Evolutionary conservation across 345 rosid genomes (phyloP).

Genomic region (Fremontodendron californicum): DNA sequence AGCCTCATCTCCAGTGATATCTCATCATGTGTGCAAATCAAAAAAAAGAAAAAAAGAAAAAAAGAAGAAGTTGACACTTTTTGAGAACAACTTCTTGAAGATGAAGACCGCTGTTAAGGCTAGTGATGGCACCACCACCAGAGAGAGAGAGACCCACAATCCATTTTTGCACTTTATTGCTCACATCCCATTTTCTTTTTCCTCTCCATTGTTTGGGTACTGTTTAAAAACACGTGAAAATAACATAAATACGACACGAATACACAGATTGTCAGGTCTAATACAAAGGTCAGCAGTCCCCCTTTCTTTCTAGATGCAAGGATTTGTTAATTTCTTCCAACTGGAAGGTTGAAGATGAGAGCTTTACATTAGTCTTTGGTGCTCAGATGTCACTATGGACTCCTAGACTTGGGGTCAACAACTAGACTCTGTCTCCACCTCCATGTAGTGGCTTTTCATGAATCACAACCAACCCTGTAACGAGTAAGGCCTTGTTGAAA

Average conservation of each 20-base stretch:
- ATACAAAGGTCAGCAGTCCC: neutral
- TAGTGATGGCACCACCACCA: neutral
- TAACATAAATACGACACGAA: no score
- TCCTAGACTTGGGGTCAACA: constrained; percentile 1
- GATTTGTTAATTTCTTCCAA: neutral
- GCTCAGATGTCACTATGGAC: constrained; percentile 14
- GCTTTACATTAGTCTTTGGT: constrained; percentile 1
- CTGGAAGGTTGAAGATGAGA: no score
- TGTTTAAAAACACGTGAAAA: constrained; percentile 18
- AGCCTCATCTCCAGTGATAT: constrained; percentile 1
- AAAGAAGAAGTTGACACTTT: constrained; percentile 36
- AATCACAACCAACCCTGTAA: constrained; percentile 30
- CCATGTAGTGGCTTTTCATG: constrained; percentile 29
- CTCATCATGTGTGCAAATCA: constrained; percentile 9
- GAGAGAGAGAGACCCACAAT: constrained; percentile 19
- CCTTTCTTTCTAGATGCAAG: neutral
- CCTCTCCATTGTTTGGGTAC: constrained; percentile 25
- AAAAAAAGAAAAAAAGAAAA: neutral
- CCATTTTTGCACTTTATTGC: constrained; percentile 20
- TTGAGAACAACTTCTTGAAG: constrained; percentile 24
- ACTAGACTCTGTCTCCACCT: constrained; percentile 30
- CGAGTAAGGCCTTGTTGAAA: no score
- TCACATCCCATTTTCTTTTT: constrained; percentile 17
- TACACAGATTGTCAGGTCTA: no score
- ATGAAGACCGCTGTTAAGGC: constrained; percentile 16